Conservation (phyloP, 805 yeast genomes). For the Ogataea corticis region DNA sequence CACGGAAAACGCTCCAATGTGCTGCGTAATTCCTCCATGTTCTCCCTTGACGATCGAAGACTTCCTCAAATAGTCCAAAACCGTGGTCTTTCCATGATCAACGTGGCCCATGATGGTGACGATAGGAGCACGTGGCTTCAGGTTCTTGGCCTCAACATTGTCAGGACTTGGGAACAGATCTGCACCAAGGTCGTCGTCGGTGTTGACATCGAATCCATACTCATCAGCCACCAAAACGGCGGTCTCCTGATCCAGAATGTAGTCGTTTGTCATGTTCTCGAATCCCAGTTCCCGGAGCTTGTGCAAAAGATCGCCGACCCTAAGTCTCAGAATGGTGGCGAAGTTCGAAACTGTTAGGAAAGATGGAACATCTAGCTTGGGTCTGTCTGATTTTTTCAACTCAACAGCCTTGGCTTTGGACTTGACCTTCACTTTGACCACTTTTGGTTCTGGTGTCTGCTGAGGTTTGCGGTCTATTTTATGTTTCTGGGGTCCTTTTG, state of each 20-base stretch:
- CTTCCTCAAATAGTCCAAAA: constrained; percentile 81
- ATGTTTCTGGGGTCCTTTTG: neutral
- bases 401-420: constrained; percentile 10
- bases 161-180: constrained; percentile 60
- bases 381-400: constrained; percentile 10
- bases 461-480: neutral
- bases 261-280: constrained; percentile 67
- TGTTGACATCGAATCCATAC: constrained; percentile 66
- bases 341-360: constrained; percentile 78
- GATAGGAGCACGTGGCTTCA: constrained; percentile 82
- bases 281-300: constrained; percentile 72
- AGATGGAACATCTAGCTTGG: constrained; percentile 57
- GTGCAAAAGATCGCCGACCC: constrained; percentile 57
- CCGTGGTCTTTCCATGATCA: constrained; percentile 97
- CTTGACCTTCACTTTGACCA: constrained; percentile 9
- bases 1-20: constrained; percentile 94
- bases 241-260: constrained; percentile 81
- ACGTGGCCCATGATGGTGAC: constrained; percentile 99
- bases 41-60: constrained; percentile 82
- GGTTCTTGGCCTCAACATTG: constrained; percentile 44
- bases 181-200: constrained; percentile 57
- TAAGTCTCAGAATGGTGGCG: constrained; percentile 67
- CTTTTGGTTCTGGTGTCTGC: neutral
- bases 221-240: constrained; percentile 88
- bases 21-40: constrained; percentile 97